A percentile compares a stretch with the other conserved stretches of the same genome.
Conservation (phyloP, 106 monocot genomes). For the Phalaenopsis equestris region DNA sequence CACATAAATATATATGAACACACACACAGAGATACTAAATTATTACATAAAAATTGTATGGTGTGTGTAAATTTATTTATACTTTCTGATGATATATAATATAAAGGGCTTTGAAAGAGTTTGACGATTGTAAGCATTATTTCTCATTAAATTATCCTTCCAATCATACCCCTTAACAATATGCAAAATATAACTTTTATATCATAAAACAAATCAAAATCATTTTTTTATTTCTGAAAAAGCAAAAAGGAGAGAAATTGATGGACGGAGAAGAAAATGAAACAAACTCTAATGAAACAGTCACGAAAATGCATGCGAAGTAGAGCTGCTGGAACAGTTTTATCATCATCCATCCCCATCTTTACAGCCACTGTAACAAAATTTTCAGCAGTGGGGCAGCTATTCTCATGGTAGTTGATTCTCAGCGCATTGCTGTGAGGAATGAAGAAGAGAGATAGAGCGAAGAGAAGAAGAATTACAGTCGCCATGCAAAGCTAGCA, state of each 20-base stretch:
- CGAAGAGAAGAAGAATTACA: background rate
- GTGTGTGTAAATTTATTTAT: no score
- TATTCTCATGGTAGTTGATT: constrained; percentile 37
- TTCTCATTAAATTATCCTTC: constrained; percentile 11
- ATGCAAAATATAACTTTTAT: background rate
- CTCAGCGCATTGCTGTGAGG: constrained; percentile 20
- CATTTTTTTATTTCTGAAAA: background rate
- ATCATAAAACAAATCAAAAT: background rate
- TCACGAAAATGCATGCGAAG: constrained; percentile 79
- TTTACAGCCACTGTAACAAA: constrained; percentile 32
- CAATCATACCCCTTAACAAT: constrained; percentile 68
- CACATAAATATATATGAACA: no score
- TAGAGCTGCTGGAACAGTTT: constrained; percentile 41
- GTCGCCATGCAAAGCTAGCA: background rate
- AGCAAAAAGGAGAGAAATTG: background rate
- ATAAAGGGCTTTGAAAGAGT: no score
- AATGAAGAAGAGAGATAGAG: background rate
- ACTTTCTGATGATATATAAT: no score
- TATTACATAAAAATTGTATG: no score
- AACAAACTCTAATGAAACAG: constrained; percentile 51
- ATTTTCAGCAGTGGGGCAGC: constrained; percentile 39
- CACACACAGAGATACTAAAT: no score
- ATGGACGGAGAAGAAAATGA: constrained; percentile 8
- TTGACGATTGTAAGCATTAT: no score
- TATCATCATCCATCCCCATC: constrained; percentile 26